phyloP scores from a whole-genome alignment of 202 grass and related monocot genomes.

The Musa balbisiana region DNA sequence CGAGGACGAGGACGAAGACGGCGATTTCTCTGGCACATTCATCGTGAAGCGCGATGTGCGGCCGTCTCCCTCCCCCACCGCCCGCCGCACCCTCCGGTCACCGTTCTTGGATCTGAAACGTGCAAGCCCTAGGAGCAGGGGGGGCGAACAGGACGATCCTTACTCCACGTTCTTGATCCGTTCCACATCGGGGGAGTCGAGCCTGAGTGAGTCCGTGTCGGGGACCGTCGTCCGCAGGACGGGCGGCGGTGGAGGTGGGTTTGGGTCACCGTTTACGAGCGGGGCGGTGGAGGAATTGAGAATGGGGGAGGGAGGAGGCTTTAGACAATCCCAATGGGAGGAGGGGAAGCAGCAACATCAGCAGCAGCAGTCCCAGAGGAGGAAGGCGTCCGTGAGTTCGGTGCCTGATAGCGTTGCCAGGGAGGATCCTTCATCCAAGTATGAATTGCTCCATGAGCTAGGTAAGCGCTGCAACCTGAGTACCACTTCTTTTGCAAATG shows the following conservation, averaged over 20 bases:
- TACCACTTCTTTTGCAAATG: conserved; percentile 12
- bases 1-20: conserved; percentile 45
- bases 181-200: conserved; percentile 27
- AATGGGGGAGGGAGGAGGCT: conserved; percentile 28
- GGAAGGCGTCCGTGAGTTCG: conserved; percentile 73
- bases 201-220: conserved; percentile 34
- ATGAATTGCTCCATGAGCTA: conserved; percentile 87
- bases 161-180: conserved; percentile 78
- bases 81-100: conserved; percentile 30
- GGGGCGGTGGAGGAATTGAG: conserved; percentile 31
- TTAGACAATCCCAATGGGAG: conserved; percentile 31
- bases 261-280: conserved; percentile 69
- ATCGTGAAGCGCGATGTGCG: conserved; percentile 54
- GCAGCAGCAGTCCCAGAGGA: conserved; percentile 39
- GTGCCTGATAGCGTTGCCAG: conserved; percentile 61
- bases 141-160: conserved; percentile 42
- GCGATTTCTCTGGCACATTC: conserved; percentile 54
- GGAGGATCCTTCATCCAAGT: conserved; percentile 90
- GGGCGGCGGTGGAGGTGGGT: conserved; percentile 37
- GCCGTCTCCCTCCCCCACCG: conserved; percentile 16
- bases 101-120: conserved; percentile 79
- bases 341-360: conserved; percentile 28
- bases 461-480: conserved; percentile 37
- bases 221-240: conserved; percentile 62
- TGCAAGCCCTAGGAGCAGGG: conserved; percentile 30